Percentiles rank a stretch among this genome's conserved stretches.
Evolutionary conservation across 2,329 filamentous ascomycete genomes (phyloP).

Genomic region (Monosporascus sp.): DNA sequence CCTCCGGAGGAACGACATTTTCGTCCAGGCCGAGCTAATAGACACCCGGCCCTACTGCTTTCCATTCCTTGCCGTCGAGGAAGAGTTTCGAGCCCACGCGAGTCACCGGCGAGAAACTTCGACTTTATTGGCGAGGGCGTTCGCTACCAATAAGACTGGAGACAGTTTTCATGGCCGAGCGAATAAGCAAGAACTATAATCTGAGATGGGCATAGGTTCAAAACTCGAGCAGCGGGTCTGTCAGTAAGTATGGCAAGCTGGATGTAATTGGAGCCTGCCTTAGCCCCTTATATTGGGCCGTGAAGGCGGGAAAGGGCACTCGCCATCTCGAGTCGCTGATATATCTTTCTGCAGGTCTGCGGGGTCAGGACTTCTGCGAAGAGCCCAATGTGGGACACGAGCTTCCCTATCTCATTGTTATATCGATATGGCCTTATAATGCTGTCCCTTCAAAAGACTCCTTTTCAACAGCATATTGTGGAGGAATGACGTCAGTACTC

Average conservation of each 20-base stretch:
- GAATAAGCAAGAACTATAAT: not conserved
- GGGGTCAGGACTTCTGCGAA: not conserved
- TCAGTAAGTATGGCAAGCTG: too few species aligned
- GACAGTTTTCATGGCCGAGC: slow-evolving; percentile 9
- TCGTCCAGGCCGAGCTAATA: slow-evolving; percentile 48
- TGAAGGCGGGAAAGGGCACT: not conserved
- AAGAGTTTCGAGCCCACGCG: slow-evolving; percentile 30
- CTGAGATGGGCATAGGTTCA: not conserved
- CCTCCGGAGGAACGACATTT: slow-evolving; percentile 38
- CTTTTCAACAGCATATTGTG: too few species aligned
- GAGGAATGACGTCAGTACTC: not conserved
- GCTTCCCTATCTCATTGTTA: not conserved
- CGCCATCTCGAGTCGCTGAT: not conserved
- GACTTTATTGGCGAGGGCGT: slow-evolving; percentile 5
- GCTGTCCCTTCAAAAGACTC: too few species aligned
- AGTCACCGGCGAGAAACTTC: slow-evolving; percentile 25
- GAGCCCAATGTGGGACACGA: not conserved
- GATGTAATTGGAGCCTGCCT: too few species aligned
- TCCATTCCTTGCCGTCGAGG: slow-evolving; percentile 35
- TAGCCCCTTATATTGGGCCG: too few species aligned
- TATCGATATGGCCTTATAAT: too few species aligned
- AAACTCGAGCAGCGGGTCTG: too few species aligned
- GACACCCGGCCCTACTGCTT: slow-evolving; percentile 40
- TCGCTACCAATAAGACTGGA: slow-evolving; percentile 7
- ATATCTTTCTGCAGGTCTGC: not conserved